Percentiles rank a stretch among this genome's conserved stretches.
Evolutionary conservation across 164 flowering plant genomes (phyloP).

Genomic region (Umbilicus rupestris): DNA sequence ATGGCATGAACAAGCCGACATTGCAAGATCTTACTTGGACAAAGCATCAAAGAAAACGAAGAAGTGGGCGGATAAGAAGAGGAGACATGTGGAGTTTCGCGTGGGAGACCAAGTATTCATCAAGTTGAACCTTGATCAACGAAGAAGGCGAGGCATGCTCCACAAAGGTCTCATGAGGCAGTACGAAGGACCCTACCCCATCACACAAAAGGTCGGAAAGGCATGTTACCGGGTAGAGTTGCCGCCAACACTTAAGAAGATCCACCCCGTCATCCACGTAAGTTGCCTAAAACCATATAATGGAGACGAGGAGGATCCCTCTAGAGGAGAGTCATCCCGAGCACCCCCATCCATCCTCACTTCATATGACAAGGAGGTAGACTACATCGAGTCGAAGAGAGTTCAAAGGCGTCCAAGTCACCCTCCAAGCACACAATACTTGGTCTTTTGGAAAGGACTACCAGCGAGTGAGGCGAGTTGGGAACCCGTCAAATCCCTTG

Average conservation of each 20-base stretch:
- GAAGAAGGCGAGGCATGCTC: not conserved
- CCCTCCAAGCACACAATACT: no score
- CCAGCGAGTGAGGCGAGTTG: no score
- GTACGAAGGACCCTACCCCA: not conserved
- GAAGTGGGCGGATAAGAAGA: constrained; percentile 6
- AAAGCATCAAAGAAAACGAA: not conserved
- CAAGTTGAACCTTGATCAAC: not conserved
- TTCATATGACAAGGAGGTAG: no score
- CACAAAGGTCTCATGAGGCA: not conserved
- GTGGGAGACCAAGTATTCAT: not conserved
- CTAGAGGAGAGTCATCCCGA: not conserved
- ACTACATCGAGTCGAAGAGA: no score
- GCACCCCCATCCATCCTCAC: not conserved
- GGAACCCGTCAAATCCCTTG: no score
- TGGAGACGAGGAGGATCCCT: not conserved
- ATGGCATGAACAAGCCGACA: no score
- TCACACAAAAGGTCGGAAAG: not conserved
- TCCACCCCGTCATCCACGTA: not conserved
- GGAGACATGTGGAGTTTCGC: not conserved
- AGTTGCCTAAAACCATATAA: not conserved
- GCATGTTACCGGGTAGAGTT: not conserved
- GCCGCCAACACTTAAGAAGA: not conserved
- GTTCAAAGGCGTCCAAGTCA: no score
- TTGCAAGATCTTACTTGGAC: no score
- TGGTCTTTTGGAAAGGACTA: no score